Conservation (phyloP, 2,329 filamentous ascomycete genomes). For the Alternaria gansuensis region DNA sequence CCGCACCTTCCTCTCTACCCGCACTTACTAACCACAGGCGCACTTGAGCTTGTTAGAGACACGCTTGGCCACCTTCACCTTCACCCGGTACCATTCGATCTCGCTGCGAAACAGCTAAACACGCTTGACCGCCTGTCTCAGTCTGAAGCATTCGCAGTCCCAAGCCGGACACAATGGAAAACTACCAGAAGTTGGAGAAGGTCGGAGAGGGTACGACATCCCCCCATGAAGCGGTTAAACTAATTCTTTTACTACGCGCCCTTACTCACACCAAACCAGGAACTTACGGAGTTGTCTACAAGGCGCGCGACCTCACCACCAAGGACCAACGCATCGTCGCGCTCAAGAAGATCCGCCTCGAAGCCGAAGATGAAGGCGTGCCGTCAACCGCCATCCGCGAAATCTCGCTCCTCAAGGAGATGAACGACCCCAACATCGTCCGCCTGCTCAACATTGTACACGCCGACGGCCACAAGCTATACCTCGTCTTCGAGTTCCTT, state of each 20-base stretch:
- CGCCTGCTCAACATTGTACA: conserved; percentile 90
- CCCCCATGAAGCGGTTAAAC: no score
- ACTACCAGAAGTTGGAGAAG: conserved; percentile 97
- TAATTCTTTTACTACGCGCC: background rate
- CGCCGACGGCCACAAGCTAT: conserved; percentile 92
- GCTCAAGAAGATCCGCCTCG: conserved; percentile 93
- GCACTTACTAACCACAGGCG: conserved; percentile 43
- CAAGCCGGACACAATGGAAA: conserved; percentile 72
- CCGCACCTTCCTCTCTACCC: conserved; percentile 16
- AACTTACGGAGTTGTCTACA: conserved; percentile 95
- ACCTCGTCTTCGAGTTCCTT: conserved; percentile 91
- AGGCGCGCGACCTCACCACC: conserved; percentile 84
- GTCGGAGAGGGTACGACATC: conserved; percentile 82
- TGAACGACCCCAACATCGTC: conserved; percentile 91
- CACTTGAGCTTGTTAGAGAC: conserved; percentile 9
- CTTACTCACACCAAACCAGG: conserved; percentile 62
- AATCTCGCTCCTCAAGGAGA: conserved; percentile 92
- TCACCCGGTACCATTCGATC: background rate
- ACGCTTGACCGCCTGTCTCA: conserved; percentile 34
- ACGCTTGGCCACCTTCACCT: background rate
- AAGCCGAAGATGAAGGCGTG: conserved; percentile 93
- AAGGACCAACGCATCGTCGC: conserved; percentile 83
- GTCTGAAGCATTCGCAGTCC: conserved; percentile 27
- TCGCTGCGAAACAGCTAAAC: conserved; percentile 14
- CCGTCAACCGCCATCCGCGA: conserved; percentile 93